phyloP scores from a whole-genome alignment of 169 alveolate genomes.

The Plasmodium berghei region DNA sequence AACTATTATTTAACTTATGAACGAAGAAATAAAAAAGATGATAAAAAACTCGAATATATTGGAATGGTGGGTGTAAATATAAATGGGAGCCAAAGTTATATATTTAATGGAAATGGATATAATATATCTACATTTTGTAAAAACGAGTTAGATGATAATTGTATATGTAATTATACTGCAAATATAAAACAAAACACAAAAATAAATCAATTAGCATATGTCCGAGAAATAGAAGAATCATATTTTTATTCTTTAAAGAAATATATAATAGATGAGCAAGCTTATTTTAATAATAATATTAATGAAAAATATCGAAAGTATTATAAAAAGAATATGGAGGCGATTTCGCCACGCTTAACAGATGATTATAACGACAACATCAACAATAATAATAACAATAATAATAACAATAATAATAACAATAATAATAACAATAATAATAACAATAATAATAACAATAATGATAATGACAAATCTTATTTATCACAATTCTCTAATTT shows the following conservation, averaged over 20 bases:
- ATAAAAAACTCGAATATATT: conserved; percentile 21
- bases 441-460: background rate
- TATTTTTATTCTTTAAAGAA: conserved; percentile 31
- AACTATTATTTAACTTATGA: no score
- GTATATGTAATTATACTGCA: conserved; percentile 39
- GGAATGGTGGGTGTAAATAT: conserved; percentile 45
- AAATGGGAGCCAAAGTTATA: background rate
- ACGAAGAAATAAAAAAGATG: background rate
- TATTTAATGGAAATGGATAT: conserved; percentile 53
- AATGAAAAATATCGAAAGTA: conserved; percentile 2
- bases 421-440: background rate
- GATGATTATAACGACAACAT: background rate
- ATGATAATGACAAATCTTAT: no score
- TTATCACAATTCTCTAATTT: no score
- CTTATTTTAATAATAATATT: background rate
- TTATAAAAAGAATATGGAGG: conserved; percentile 3
- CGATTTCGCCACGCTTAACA: background rate
- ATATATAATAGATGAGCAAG: conserved; percentile 27
- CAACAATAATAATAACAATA: background rate
- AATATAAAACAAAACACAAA: conserved; percentile 26
- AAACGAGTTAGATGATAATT: background rate
- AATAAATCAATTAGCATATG: conserved; percentile 21
- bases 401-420: background rate
- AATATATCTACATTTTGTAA: conserved; percentile 43
- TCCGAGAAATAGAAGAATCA: conserved; percentile 62